Evolutionary conservation across 2,329 filamentous ascomycete genomes (phyloP).

Genomic region (Zasmidium cellare): DNA sequence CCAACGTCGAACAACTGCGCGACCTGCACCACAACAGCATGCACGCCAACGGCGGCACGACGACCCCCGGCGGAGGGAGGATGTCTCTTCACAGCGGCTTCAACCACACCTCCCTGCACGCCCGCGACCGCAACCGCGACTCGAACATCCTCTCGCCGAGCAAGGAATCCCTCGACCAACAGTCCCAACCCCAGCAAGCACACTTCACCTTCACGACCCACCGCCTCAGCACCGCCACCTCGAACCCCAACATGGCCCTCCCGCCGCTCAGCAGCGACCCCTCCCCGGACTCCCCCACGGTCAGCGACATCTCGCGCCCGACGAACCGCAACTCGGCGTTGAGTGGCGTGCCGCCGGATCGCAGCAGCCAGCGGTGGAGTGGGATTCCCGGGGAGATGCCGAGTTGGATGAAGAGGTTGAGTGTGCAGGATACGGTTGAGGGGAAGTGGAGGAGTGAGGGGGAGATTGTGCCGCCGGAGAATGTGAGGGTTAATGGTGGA

Average conservation of each 20-base stretch:
- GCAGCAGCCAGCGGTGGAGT: background rate
- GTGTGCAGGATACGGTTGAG: background rate
- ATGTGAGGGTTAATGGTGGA: background rate
- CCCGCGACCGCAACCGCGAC: background rate
- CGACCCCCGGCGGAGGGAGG: background rate
- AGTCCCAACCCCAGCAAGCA: background rate
- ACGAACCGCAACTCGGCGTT: background rate
- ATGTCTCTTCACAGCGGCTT: background rate
- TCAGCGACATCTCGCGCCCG: slow-evolving; percentile 4
- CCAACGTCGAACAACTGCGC: background rate
- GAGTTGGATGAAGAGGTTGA: background rate
- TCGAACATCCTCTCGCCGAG: background rate
- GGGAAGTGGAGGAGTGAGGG: background rate
- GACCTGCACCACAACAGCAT: background rate
- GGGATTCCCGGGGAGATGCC: background rate
- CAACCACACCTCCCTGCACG: background rate
- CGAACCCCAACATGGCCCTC: background rate
- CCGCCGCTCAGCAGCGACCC: background rate
- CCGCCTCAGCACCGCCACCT: background rate
- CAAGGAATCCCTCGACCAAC: background rate
- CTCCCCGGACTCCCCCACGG: background rate
- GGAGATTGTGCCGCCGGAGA: background rate
- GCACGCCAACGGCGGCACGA: background rate
- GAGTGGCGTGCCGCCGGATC: background rate
- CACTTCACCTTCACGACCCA: background rate